Conservation (phyloP, 139 green algal genomes). For the Diplosphaera chodatii region DNA sequence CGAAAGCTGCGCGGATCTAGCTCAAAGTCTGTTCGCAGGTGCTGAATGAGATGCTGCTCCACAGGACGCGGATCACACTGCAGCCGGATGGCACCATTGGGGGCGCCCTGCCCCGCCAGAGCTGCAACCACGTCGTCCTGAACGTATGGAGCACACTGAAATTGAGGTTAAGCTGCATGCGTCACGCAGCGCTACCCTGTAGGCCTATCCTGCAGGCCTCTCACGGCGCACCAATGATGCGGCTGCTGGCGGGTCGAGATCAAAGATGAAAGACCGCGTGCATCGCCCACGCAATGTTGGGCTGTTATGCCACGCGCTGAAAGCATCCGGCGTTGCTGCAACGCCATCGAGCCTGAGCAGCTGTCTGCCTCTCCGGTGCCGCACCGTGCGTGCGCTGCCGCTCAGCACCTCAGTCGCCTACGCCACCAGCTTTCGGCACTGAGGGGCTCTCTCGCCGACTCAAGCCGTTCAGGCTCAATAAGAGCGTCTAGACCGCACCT, state of each 20-base stretch:
- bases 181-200: too few species aligned
- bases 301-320: background rate
- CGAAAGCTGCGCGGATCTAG: background rate
- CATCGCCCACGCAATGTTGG: background rate
- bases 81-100: background rate
- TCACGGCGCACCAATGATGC: too few species aligned
- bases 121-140: background rate
- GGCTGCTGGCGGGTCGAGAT: background rate
- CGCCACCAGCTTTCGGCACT: too few species aligned
- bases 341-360: background rate
- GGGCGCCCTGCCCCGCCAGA: background rate
- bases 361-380: background rate
- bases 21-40: background rate
- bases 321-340: background rate
- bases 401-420: background rate
- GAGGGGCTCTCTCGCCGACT: too few species aligned
- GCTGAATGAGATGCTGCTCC: background rate
- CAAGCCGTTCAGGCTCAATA: too few species aligned
- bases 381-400: background rate
- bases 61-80: background rate
- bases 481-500: background rate
- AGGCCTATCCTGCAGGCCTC: too few species aligned
- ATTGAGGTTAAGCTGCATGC: too few species aligned
- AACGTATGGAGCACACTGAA: too few species aligned
- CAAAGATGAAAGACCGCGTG: background rate